Percentiles rank a stretch among this genome's conserved stretches.
These are phyloP conservation scores for Termitomyces sp. DNA, from an alignment of 768 basidiomycete species.

Conservation along the genomic window DNA sequence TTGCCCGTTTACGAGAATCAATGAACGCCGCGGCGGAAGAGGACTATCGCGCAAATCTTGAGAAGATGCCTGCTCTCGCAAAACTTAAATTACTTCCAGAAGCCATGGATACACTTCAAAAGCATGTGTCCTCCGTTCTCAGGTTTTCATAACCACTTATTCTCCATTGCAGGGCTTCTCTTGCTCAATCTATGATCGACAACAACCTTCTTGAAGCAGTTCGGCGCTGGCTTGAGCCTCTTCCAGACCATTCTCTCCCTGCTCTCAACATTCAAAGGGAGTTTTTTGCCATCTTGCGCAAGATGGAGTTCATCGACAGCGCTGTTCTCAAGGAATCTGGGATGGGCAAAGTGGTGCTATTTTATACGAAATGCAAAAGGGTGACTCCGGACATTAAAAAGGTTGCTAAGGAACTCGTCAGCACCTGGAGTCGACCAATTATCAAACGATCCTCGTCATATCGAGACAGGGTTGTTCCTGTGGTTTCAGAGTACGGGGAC, in stretches of 20 bases:
- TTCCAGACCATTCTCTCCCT: conserved; percentile 88
- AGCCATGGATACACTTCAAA: conserved; percentile 89
- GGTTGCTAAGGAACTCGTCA: conserved; percentile 79
- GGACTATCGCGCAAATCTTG: conserved; percentile 74
- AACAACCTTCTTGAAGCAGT: conserved; percentile 92
- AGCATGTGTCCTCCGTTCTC: conserved; percentile 46
- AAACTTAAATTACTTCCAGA: conserved; percentile 85
- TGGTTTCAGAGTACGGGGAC: conserved; percentile 35
- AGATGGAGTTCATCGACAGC: conserved; percentile 92
- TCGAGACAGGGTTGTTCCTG: conserved; percentile 65
- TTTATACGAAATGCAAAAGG: conserved; percentile 94
- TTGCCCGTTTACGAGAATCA: conserved; percentile 77
- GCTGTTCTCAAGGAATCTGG: conserved; percentile 86
- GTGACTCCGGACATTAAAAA: conserved; percentile 79
- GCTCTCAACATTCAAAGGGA: conserved; percentile 94
- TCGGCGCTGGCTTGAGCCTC: conserved; percentile 87
- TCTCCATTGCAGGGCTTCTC: conserved; percentile 52
- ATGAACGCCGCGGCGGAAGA: conserved; percentile 87
- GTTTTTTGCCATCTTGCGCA: conserved; percentile 75
- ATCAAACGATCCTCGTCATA: conserved; percentile 85
- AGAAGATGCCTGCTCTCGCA: conserved; percentile 74
- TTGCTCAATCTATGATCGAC: conserved; percentile 91
- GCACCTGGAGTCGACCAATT: conserved; percentile 84
- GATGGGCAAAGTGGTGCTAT: conserved; percentile 84
- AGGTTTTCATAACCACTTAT: conserved; percentile 2